Percentiles rank a stretch among this genome's conserved stretches.
phyloP scores from a whole-genome alignment of 495 filamentous ascomycete species.

The Recurvomyces mirabilis region DNA sequence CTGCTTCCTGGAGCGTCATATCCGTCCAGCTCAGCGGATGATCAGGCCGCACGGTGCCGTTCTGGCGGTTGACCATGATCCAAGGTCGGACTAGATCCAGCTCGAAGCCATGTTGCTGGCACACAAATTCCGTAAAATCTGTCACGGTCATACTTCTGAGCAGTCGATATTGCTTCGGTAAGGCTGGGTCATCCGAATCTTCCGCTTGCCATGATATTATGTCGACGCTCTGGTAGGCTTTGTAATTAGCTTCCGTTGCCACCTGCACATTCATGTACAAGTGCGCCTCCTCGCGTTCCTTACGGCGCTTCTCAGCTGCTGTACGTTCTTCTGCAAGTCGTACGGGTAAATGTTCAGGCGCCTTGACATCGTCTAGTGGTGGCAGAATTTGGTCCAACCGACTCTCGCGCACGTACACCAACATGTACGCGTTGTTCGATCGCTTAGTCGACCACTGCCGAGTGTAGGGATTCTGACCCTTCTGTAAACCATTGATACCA shows the following conservation, averaged over 20 bases:
- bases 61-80: slow-evolving; percentile 98
- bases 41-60: slow-evolving; percentile 89
- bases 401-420: slow-evolving; percentile 90
- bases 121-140: slow-evolving; percentile 59
- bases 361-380: slow-evolving; percentile 60
- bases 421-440: slow-evolving; percentile 87
- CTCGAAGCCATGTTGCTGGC: slow-evolving; percentile 51
- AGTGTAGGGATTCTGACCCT: slow-evolving; percentile 55
- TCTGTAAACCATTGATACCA: slow-evolving; percentile 44
- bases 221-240: slow-evolving; percentile 72
- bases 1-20: slow-evolving; percentile 76
- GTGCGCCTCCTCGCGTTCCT: slow-evolving; percentile 88
- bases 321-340: slow-evolving; percentile 73
- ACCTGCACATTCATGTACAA: slow-evolving; percentile 76
- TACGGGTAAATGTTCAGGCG: slow-evolving; percentile 68
- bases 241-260: slow-evolving; percentile 68
- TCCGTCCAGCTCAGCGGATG: slow-evolving; percentile 63
- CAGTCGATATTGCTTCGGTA: slow-evolving; percentile 52
- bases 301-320: slow-evolving; percentile 56
- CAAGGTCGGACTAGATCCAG: slow-evolving; percentile 65
- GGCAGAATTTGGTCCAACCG: slow-evolving; percentile 69
- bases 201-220: slow-evolving; percentile 53
- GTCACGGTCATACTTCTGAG: slow-evolving; percentile 60
- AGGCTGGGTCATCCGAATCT: slow-evolving; percentile 41
- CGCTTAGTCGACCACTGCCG: slow-evolving; percentile 55